A percentile compares a stretch with the other conserved stretches of the same genome.
These are phyloP conservation scores for Neospora caninum DNA, from an alignment of 169 alveolate species.

Conservation along the genomic window DNA sequence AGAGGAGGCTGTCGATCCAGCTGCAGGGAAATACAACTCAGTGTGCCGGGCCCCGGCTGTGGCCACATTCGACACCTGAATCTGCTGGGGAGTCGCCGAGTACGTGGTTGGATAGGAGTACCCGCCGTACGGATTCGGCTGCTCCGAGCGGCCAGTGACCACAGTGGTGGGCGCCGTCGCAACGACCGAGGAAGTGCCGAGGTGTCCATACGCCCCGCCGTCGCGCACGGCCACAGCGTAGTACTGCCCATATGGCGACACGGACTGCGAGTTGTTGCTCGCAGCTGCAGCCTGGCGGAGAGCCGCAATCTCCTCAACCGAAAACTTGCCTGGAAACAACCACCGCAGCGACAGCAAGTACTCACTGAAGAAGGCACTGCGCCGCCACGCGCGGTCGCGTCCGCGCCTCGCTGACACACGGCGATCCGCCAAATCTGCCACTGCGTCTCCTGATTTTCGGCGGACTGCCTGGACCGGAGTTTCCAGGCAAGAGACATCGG, in stretches of 20 bases:
- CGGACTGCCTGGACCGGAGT: too few relatives aligned
- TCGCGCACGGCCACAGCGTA: conserved; percentile 28
- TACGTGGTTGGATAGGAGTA: not conserved
- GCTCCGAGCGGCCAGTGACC: not conserved
- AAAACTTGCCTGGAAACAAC: not conserved
- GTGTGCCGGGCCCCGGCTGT: not conserved
- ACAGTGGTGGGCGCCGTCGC: not conserved
- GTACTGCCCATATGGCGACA: conserved; percentile 32
- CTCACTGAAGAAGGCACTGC: too few relatives aligned
- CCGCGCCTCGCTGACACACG: too few relatives aligned
- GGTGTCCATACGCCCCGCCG: conserved; percentile 10
- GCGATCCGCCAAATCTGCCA: too few relatives aligned
- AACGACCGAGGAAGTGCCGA: not conserved
- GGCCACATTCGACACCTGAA: not conserved
- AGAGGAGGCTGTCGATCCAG: not conserved
- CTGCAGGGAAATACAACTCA: conserved; percentile 23
- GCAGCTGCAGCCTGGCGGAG: conserved; percentile 3
- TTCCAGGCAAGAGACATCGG: too few relatives aligned
- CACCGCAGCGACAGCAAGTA: not conserved
- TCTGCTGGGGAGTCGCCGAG: not conserved
- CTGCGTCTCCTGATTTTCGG: too few relatives aligned
- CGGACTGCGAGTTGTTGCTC: not conserved
- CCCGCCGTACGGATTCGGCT: not conserved
- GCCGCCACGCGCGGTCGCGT: too few relatives aligned
- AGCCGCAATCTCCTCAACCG: conserved; percentile 22